These are phyloP conservation scores for Eutrema heterophyllum DNA, from an alignment of 345 rosid genomes.

Conservation along the genomic window DNA sequence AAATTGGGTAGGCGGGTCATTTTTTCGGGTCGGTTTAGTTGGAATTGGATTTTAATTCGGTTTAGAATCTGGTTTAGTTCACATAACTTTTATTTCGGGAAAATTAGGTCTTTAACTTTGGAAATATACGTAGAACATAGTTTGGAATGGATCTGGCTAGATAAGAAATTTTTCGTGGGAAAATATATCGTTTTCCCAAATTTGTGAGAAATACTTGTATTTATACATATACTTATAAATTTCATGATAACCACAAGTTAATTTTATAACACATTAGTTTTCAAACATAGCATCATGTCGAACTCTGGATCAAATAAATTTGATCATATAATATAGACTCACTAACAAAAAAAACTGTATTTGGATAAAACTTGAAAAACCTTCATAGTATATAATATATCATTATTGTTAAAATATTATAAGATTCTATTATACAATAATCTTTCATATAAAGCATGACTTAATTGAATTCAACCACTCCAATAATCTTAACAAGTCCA, in stretches of 20 bases:
- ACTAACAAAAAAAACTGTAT: background rate
- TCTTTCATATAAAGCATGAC: background rate
- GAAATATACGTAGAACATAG: too few species aligned
- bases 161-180: too few species aligned
- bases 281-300: background rate
- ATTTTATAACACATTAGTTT: background rate
- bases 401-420: background rate
- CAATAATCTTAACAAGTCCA: slow-evolving; percentile 3
- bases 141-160: too few species aligned
- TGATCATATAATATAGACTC: background rate
- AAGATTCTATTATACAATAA: background rate
- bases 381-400: background rate
- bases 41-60: too few species aligned
- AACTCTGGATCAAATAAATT: background rate
- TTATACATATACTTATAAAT: too few species aligned
- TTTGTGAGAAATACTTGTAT: too few species aligned
- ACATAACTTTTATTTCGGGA: too few species aligned
- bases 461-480: slow-evolving; percentile 24
- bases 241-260: background rate
- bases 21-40: too few species aligned
- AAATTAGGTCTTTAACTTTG: too few species aligned
- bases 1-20: too few species aligned
- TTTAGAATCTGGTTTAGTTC: too few species aligned
- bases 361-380: background rate
- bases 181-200: too few species aligned